Base-by-base conservation (phyloP, 169 alveolate genomes). In the Cyclospora cayetanensis region DNA sequence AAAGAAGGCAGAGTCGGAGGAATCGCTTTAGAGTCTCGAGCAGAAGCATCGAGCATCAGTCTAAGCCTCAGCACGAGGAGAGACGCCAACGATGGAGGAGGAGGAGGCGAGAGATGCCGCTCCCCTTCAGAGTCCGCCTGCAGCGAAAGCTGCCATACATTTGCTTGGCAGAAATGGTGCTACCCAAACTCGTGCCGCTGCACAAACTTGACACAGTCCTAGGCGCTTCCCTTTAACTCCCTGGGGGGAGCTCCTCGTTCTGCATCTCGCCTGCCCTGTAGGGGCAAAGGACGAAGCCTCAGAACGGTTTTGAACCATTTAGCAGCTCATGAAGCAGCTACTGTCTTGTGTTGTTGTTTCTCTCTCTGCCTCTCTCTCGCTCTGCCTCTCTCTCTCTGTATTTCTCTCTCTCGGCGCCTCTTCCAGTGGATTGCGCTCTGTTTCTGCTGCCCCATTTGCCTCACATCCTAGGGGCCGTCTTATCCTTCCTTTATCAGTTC, bases 11-110 rank as follows among this genome's bases (percentile, higher is more conserved):
- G 55, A 15, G 55, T 7, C 55, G 15, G 52, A 27, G 80, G 35
- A n/a, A 4, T 46, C 80, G 0, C 0, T 29, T 3, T 9, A 66
- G 39, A n/a, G n/a, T n/a, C n/a, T n/a, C 43, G 43, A 29, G 1
- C 39, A 35, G 1, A 5, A 70, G 82, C 82, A 37, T 46, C 82
- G 39, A 70, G 82, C 53, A 70, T 7, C 82, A 34, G 82, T 53
- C 22, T 29, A 46, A 70, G 35, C 82, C 34, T 46, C 55, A 37
- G 82, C 53, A 34, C 20, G 34, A 70, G 82, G 55, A 70, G 82
- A 25, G 39, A 34, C 5, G 4, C 12, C 29, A 34, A 53, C 0
- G 22, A 53, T 34, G 1, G 35, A 25, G 15, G 86, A 15, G 27
- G 86, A 25, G 9, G 22, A 9, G 27, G 4, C 34, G 7, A 20